Conservation (phyloP, 192 early-diverging fungal genomes). For the Bifiguratus adelaidae region DNA sequence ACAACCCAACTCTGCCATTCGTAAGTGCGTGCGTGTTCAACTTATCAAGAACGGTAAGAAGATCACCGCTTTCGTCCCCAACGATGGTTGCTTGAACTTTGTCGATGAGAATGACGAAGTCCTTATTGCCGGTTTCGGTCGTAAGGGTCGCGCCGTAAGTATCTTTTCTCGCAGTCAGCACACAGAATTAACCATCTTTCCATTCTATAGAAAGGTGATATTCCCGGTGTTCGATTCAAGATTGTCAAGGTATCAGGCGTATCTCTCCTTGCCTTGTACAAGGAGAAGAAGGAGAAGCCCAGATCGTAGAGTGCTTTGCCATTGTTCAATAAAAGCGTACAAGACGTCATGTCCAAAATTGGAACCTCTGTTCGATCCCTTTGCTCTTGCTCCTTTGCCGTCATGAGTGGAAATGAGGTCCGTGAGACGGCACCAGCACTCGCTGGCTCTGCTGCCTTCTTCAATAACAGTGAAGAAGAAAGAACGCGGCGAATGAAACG, state of each 20-base stretch:
- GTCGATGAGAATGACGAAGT: slow-evolving; percentile 99
- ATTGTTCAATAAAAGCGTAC: too few species aligned
- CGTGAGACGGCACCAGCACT: too few species aligned
- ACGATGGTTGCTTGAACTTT: slow-evolving; percentile 99
- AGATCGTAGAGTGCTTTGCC: slow-evolving; percentile 87
- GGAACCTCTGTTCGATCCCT: too few species aligned
- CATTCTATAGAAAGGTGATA: slow-evolving; percentile 72
- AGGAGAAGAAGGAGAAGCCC: slow-evolving; percentile 99
- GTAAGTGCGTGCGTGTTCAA: slow-evolving; percentile 99
- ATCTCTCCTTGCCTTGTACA: slow-evolving; percentile 97
- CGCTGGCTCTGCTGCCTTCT: too few species aligned
- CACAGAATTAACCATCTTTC: neutral
- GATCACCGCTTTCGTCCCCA: slow-evolving; percentile 99
- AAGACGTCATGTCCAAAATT: too few species aligned
- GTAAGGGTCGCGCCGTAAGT: slow-evolving; percentile 92
- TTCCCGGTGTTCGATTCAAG: slow-evolving; percentile 99
- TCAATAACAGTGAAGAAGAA: too few species aligned
- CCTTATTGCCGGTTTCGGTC: slow-evolving; percentile 99
- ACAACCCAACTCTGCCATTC: slow-evolving; percentile 99
- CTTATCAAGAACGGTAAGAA: slow-evolving; percentile 99
- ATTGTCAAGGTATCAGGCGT: slow-evolving; percentile 99
- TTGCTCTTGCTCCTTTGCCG: too few species aligned
- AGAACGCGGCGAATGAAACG: too few species aligned
- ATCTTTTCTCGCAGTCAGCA: neutral
- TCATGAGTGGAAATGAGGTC: too few species aligned